Base-by-base conservation (phyloP, 2,329 filamentous ascomycete species). In the Didymosphaeria variabile region DNA sequence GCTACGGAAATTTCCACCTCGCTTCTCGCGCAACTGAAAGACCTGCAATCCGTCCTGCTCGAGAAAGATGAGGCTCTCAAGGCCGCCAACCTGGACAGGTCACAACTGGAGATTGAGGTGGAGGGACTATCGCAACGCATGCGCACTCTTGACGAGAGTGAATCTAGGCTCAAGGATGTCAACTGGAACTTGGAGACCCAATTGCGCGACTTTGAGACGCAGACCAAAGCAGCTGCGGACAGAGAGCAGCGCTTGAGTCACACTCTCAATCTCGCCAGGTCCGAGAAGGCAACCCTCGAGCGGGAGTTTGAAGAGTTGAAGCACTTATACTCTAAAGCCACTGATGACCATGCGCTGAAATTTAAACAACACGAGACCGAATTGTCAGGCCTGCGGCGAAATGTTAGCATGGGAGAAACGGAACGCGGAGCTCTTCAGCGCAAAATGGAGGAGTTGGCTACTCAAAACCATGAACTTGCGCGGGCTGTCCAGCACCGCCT, bases 1-100 rank as follows among this genome's bases (percentile, higher is more conserved):
- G 95, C 94, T n/a, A 94, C 95, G 54, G 94, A 99, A 75, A 97
- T 99, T 72, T 97, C 93, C 74, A 97, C 93, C 6, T 97, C 93
- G 1, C 84, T 99, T 55, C 90, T 99, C 55, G 89, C 91, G n/a
- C 95, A 98, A 80, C 91, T 99, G 54, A 90, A 95, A 64, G 93
- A 95, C 74, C 81, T 99, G 57, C 95, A 99, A 78, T 86, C 89
- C 2, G 84, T 97, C 17, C 85, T 99, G 12, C 87, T 90, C 0
- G 93, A 98, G 79, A 91, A 93, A 67, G 95, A 99, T 65, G 94
- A 97, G 55, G 86, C 92, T 50, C 82, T 97, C 67, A 94, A 91
- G 76, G 85, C 89, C 19, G 84, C 89, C 63, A 91, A 91, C 68
- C 78, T 88, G 55, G 92, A 96, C 64, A 92, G 91, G 70, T 90